Evolutionary conservation across 2,329 filamentous ascomycete genomes (phyloP).

Genomic region (Macrophomina phaseolina): DNA sequence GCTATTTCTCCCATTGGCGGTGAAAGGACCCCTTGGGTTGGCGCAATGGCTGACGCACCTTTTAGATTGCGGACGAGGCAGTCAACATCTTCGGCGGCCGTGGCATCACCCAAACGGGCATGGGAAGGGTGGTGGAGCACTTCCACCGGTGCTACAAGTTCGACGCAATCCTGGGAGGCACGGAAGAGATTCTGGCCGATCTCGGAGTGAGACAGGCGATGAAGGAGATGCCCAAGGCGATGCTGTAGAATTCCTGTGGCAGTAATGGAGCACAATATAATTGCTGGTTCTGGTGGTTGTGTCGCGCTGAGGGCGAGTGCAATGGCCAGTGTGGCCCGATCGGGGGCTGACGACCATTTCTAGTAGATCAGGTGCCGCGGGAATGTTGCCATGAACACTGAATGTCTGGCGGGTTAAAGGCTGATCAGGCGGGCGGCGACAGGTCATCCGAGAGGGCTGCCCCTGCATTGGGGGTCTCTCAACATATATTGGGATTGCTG

Average conservation of each 20-base stretch:
- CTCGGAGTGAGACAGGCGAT: constrained; percentile 83
- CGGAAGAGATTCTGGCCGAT: constrained; percentile 82
- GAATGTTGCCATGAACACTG: constrained; percentile 8
- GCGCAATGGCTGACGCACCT: neutral
- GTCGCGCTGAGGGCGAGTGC: constrained; percentile 3
- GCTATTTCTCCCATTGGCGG: neutral
- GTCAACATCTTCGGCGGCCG: constrained; percentile 87
- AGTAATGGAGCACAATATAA: constrained; percentile 14
- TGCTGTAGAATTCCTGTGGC: constrained; percentile 61
- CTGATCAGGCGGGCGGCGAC: constrained; percentile 14
- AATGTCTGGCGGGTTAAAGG: constrained; percentile 3
- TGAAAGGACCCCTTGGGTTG: neutral
- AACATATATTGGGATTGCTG: constrained; percentile 10
- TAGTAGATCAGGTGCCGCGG: constrained; percentile 17
- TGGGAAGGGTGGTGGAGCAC: constrained; percentile 83
- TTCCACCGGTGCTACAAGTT: constrained; percentile 86
- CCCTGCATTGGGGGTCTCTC: constrained; percentile 23
- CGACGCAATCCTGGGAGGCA: constrained; percentile 70
- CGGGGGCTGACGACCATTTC: neutral
- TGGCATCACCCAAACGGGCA: constrained; percentile 78
- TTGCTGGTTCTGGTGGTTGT: constrained; percentile 9
- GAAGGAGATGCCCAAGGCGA: constrained; percentile 83
- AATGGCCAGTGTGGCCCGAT: neutral
- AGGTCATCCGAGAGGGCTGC: constrained; percentile 18
- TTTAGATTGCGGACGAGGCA: constrained; percentile 73